phyloP scores from a whole-genome alignment of 164 flowering plant species.

The Vitis vinifera region ASM3070453v1 NC_081820.1:27219001-27219500 shows the following conservation, averaged over 20 bases:
- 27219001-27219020: constrained; percentile 36
- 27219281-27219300: too few species aligned
- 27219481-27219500: too few species aligned
- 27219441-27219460: too few species aligned
- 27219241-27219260: constrained; percentile 44
- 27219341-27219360: neutral
- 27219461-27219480: too few species aligned
- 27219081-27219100: constrained; percentile 30
- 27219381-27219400: neutral
- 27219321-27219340: neutral
- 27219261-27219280: constrained; percentile 3
- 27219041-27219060: neutral
- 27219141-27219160: constrained; percentile 87
- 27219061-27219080: neutral
- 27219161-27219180: constrained; percentile 78
- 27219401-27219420: too few species aligned
- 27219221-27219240: constrained; percentile 69
- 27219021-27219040: constrained; percentile 43
- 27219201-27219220: constrained; percentile 85
- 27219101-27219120: constrained; percentile 87
- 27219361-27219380: neutral
- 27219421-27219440: too few species aligned
- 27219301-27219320: neutral
- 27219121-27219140: constrained; percentile 50
- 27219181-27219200: constrained; percentile 66